phyloP scores from a whole-genome alignment of 805 yeast genomes.

The Metschnikowia lochheadii region DNA sequence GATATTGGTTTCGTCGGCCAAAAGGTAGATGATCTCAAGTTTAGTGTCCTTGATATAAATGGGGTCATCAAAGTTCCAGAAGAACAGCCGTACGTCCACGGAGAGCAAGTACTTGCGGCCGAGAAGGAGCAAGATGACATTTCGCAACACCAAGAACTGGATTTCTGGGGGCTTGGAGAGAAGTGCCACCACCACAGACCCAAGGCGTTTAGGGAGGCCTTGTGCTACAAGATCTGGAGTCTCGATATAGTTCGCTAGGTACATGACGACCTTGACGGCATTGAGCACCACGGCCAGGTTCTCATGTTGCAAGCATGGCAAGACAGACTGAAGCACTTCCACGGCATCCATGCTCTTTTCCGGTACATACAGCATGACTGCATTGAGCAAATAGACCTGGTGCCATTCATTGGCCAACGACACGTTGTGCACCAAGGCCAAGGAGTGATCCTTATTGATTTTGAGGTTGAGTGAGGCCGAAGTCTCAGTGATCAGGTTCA shows the following conservation, averaged over 20 bases:
- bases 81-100: conserved; percentile 74
- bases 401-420: conserved; percentile 61
- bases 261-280: conserved; percentile 66
- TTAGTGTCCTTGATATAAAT: conserved; percentile 87
- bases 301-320: conserved; percentile 74
- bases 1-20: conserved; percentile 65
- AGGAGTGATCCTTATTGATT: conserved; percentile 46
- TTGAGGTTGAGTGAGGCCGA: conserved; percentile 47
- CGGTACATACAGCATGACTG: conserved; percentile 69
- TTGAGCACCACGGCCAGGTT: conserved; percentile 80
- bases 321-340: conserved; percentile 54
- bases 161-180: conserved; percentile 76
- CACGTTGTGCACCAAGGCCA: conserved; percentile 32
- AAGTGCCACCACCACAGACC: conserved; percentile 64
- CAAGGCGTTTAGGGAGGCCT: conserved; percentile 51
- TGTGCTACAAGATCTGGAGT: conserved; percentile 55
- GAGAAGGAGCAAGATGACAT: conserved; percentile 68
- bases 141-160: conserved; percentile 78
- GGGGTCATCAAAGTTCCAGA: conserved; percentile 81
- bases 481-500: conserved; percentile 60
- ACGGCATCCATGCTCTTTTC: conserved; percentile 62
- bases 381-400: conserved; percentile 60
- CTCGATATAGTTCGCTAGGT: conserved; percentile 66
- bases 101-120: conserved; percentile 57
- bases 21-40: conserved; percentile 74